These are phyloP conservation scores for Hypericum androsaemum DNA, from an alignment of 345 rosid species.

Conservation along the genomic window DNA sequence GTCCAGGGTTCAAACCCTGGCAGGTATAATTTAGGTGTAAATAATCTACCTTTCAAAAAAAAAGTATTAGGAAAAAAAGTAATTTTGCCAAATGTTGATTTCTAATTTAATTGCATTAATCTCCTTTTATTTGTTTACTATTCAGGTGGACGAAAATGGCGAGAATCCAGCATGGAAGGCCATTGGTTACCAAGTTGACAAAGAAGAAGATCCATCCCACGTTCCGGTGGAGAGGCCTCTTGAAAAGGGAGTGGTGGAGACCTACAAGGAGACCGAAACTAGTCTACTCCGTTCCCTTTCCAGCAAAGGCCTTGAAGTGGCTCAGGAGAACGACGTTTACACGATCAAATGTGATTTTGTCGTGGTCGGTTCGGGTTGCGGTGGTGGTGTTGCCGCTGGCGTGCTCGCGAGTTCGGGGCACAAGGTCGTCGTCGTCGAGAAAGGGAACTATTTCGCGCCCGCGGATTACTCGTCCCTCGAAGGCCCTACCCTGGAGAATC, in stretches of 20 bases:
- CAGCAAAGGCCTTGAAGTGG: slow-evolving; percentile 47
- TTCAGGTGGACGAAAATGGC: slow-evolving; percentile 50
- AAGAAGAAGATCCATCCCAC: slow-evolving; percentile 9
- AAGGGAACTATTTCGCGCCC: slow-evolving; percentile 57
- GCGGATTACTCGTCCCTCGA: slow-evolving; percentile 51
- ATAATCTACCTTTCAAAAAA: too few species aligned
- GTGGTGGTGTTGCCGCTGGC: slow-evolving; percentile 90
- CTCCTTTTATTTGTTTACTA: too few species aligned
- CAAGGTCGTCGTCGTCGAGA: slow-evolving; percentile 70
- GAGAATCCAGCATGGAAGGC: slow-evolving; percentile 73
- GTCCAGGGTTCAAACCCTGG: too few species aligned
- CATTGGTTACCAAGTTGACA: slow-evolving; percentile 36
- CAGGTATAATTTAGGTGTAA: too few species aligned
- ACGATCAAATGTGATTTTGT: slow-evolving; percentile 69
- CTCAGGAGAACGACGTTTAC: slow-evolving; percentile 19
- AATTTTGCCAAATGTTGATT: too few species aligned
- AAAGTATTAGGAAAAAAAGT: too few species aligned
- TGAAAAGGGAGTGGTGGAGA: slow-evolving; percentile 60
- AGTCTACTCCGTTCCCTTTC: slow-evolving; percentile 37
- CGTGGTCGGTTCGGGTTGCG: slow-evolving; percentile 80
- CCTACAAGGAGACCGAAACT: slow-evolving; percentile 33
- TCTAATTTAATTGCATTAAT: too few species aligned
- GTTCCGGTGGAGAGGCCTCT: slow-evolving; percentile 47
- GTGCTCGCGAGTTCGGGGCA: slow-evolving; percentile 62
- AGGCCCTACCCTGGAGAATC: slow-evolving; percentile 41